A percentile compares a stretch with the other conserved stretches of the same genome.
These are phyloP conservation scores for Rhodotorula sphaerocarpa DNA, from an alignment of 768 basidiomycete genomes.

Conservation along the genomic window DNA sequence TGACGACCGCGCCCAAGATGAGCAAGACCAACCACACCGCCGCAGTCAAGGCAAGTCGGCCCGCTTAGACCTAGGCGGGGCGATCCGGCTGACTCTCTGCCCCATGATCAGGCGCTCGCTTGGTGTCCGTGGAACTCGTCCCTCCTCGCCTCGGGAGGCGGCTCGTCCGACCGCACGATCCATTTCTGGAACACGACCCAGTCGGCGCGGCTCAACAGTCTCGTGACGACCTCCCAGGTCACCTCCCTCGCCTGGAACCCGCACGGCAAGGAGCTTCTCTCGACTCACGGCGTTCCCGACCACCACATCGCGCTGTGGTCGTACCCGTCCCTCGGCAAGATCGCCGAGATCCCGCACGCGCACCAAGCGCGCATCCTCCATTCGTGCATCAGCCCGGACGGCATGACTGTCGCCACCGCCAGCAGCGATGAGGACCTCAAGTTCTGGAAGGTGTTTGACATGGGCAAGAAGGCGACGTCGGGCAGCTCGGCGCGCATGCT, in stretches of 20 bases:
- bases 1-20: constrained; percentile 63
- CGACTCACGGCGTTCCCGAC: constrained; percentile 84
- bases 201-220: constrained; percentile 77
- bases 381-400: constrained; percentile 74
- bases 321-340: constrained; percentile 74
- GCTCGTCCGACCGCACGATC: constrained; percentile 83
- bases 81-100: not conserved
- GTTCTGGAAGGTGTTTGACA: constrained; percentile 42
- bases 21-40: constrained; percentile 85
- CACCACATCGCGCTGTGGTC: constrained; percentile 46
- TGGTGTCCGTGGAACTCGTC: constrained; percentile 97
- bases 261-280: constrained; percentile 78
- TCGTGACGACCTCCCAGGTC: constrained; percentile 80
- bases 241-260: constrained; percentile 82
- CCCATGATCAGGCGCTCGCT: constrained; percentile 63
- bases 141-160: constrained; percentile 84
- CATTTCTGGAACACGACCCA: constrained; percentile 88
- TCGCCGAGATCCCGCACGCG: constrained; percentile 79
- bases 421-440: constrained; percentile 94
- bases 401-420: constrained; percentile 83
- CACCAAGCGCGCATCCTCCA: constrained; percentile 86
- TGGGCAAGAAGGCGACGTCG: constrained; percentile 15
- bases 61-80: not conserved
- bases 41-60: constrained; percentile 51
- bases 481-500: constrained; percentile 1